Conservation (phyloP, 371 early-diverging fungal species). For the Rhizopus stolonifer region DNA sequence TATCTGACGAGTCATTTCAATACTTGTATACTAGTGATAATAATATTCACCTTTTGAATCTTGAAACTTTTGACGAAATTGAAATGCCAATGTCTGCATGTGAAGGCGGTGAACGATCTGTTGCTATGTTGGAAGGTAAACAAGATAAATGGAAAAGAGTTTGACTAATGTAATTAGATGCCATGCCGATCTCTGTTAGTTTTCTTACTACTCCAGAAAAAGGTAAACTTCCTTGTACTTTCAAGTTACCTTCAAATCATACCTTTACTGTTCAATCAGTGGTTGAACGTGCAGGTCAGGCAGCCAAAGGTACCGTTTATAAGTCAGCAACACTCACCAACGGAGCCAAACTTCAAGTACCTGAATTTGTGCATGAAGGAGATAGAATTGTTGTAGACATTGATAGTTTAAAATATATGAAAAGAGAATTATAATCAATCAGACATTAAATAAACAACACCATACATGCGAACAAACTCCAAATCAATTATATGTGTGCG, state of each 20-base stretch:
- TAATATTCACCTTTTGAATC: constrained; percentile 66
- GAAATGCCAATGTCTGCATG: constrained; percentile 54
- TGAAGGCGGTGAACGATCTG: constrained; percentile 55
- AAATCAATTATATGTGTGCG: too few relatives aligned
- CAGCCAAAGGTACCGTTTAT: constrained; percentile 70
- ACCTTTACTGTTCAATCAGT: constrained; percentile 42
- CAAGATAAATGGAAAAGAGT: too few relatives aligned
- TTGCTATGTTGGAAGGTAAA: constrained; percentile 45
- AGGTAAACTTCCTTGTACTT: constrained; percentile 38
- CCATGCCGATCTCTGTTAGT: constrained; percentile 45
- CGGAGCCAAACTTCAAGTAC: constrained; percentile 72
- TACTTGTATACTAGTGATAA: constrained; percentile 68
- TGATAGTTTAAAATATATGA: constrained; percentile 63
- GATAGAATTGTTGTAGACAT: constrained; percentile 78
- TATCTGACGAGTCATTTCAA: constrained; percentile 67
- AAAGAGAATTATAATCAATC: constrained; percentile 47
- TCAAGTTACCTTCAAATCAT: constrained; percentile 45
- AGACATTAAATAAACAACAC: too few relatives aligned
- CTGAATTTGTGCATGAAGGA: constrained; percentile 79
- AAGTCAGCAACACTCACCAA: constrained; percentile 73
- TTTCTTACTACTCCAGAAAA: constrained; percentile 49
- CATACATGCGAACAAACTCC: neutral
- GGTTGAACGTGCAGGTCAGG: constrained; percentile 57
- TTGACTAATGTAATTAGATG: too few relatives aligned
- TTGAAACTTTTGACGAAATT: constrained; percentile 73